Conservation (phyloP, 345 rosid genomes). For the Salix suchowensis region DNA sequence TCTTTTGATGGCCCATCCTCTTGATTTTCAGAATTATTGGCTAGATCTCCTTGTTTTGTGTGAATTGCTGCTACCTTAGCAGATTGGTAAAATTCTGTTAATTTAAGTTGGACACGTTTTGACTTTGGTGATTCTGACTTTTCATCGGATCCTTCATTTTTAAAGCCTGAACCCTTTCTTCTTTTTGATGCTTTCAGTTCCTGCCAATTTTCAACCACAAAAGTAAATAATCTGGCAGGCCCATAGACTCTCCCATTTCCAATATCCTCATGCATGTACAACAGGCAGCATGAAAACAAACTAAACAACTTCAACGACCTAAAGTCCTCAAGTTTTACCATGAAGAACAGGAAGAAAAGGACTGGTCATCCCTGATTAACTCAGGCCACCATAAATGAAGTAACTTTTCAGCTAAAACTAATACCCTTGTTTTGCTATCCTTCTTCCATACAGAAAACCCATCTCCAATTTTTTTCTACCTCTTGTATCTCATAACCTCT, state of each 20-base stretch:
- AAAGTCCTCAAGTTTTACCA: not conserved
- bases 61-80: slow-evolving; percentile 34
- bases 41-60: slow-evolving; percentile 26
- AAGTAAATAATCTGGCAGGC: slow-evolving; percentile 8
- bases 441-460: not conserved
- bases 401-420: not conserved
- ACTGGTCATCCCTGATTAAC: not conserved
- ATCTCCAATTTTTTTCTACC: not conserved
- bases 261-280: slow-evolving; percentile 4
- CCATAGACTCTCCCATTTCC: slow-evolving; percentile 2
- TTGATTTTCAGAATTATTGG: slow-evolving; percentile 13
- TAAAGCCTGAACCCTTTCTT: slow-evolving; percentile 32
- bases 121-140: slow-evolving; percentile 37
- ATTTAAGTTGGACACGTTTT: slow-evolving; percentile 51
- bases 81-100: slow-evolving; percentile 74
- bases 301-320: not conserved
- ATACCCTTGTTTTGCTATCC: not conserved
- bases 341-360: not conserved
- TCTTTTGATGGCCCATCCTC: slow-evolving; percentile 28
- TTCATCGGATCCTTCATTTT: slow-evolving; percentile 27
- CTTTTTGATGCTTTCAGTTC: slow-evolving; percentile 43
- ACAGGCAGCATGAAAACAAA: not conserved
- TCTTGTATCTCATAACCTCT: not conserved
- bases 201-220: slow-evolving; percentile 31
- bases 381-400: not conserved